Evolutionary conservation across 306 rosid species (phyloP), one percentile per base, ranked within the genome.

Genomic region (Cicer cuneatum): DNA sequence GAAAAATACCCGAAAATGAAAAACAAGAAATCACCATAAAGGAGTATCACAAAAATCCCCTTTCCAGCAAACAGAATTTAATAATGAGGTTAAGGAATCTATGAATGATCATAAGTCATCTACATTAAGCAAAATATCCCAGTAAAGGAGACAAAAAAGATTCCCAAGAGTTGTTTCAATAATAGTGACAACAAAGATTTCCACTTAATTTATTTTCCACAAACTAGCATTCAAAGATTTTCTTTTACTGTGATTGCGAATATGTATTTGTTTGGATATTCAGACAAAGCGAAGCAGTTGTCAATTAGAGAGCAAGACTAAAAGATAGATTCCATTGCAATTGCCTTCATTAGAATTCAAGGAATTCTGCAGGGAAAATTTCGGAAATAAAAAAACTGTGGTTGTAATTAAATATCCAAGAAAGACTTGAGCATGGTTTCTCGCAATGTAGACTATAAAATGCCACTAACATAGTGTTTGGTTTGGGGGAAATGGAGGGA

Each of bases 21-120:
- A 81, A 42, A 45, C 49, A 43, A 29, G 37, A 76, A 43, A 72
- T 33, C 52, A 42, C 49, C 71, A 42, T 59, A n/a, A 48, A 49
- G 76, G 11, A 61, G 7, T 41, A 66, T 42, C 42, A 61, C 43
- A 71, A 16, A 42, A 4, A 52, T 61, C 71, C 48, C 46, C 46
- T 33, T 53, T 57, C 61, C 29, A 8, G 66, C 75, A 38, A 56
- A 63, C 41, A 67, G 38, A 58, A 10, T 63, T 49, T 47, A 74
- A 45, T 49, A 59, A 13, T 18, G 61, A 75, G 40, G 53, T 43
- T 18, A 72, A 66, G 63, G 35, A 59, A 46, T 52, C 66, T n/a
- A 33, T 49, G 33, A 15, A 78, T 16, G 21, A 35, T 60, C 45
- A 16, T 4, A 70, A 76, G 58, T 5, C 43, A 15, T 24, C 35